A percentile compares a stretch with the other conserved stretches of the same genome.
Conservation (phyloP, 2,329 filamentous ascomycete species). For the Anthostomella pinea region DNA sequence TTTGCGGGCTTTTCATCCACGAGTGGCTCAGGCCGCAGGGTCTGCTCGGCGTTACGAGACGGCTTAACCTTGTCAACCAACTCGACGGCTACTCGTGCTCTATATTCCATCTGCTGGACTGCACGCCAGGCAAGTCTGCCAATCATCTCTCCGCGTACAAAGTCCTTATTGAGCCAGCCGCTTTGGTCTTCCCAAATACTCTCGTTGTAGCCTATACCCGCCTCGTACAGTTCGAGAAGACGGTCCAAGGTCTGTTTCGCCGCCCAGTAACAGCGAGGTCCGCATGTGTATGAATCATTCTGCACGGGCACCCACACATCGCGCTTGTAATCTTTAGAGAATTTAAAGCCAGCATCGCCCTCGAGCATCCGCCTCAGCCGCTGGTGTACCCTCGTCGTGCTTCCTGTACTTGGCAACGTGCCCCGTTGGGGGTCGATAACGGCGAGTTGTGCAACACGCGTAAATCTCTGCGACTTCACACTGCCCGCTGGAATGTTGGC, state of each 20-base stretch:
- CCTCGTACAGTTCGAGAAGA: slow-evolving; percentile 10
- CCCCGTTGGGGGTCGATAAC: slow-evolving; percentile 16
- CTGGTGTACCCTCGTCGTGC: neutral
- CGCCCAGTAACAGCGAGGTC: slow-evolving; percentile 21
- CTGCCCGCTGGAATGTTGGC: too few species aligned
- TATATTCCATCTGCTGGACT: slow-evolving; percentile 20
- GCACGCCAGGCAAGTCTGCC: slow-evolving; percentile 16
- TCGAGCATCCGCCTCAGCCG: slow-evolving; percentile 7
- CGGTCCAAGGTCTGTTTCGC: slow-evolving; percentile 22
- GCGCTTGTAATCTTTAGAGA: neutral
- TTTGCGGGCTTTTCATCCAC: too few species aligned
- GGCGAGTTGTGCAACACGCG: slow-evolving; percentile 12
- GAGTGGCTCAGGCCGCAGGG: neutral
- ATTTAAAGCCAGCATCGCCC: slow-evolving; percentile 1
- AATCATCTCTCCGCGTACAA: slow-evolving; percentile 27
- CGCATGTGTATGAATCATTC: slow-evolving; percentile 16
- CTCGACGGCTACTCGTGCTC: slow-evolving; percentile 22
- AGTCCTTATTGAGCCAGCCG: slow-evolving; percentile 22
- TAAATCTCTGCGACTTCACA: slow-evolving; percentile 8
- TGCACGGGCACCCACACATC: slow-evolving; percentile 17
- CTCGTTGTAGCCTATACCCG: slow-evolving; percentile 1
- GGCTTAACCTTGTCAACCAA: slow-evolving; percentile 8
- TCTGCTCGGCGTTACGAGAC: neutral
- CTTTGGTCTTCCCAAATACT: slow-evolving; percentile 15
- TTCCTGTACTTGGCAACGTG: rapidly evolving